A percentile compares a stretch with the other conserved stretches of the same genome.
Evolutionary conservation across 2,329 filamentous ascomycete species (phyloP).

Genomic region (Ophiosphaerella korrae): DNA sequence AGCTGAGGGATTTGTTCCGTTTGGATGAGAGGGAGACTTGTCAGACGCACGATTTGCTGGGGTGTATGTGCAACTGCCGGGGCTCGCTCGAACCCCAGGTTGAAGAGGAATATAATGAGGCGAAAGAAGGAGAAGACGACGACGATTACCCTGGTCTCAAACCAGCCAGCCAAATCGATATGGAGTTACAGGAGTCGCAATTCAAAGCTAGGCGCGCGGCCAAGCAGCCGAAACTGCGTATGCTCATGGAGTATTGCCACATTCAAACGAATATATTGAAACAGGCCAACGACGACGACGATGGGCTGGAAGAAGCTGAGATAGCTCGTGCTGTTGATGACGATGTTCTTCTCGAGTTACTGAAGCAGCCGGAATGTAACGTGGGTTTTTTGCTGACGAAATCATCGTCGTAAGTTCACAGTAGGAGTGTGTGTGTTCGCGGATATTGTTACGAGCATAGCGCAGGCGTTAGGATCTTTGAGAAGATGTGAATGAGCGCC

Average conservation of each 20-base stretch:
- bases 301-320: constrained; percentile 30
- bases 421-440: neutral
- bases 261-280: constrained; percentile 49
- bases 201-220: constrained; percentile 45
- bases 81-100: constrained; percentile 44
- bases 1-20: constrained; percentile 69
- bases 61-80: constrained; percentile 65
- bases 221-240: constrained; percentile 52
- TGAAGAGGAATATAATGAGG: constrained; percentile 24
- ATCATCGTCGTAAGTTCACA: constrained; percentile 20
- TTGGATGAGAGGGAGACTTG: constrained; percentile 66
- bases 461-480: neutral
- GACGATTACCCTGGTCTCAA: constrained; percentile 34
- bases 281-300: neutral
- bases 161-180: constrained; percentile 52
- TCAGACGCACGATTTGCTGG: constrained; percentile 71
- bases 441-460: constrained; percentile 2
- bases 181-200: constrained; percentile 52
- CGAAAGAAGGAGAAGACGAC: constrained; percentile 30
- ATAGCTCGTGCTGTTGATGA: constrained; percentile 54
- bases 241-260: constrained; percentile 62
- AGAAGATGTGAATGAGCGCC: neutral
- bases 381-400: constrained; percentile 60
- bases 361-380: constrained; percentile 52
- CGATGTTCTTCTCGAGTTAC: constrained; percentile 54